These are phyloP conservation scores for Kockovaella imperatae DNA, from an alignment of 768 basidiomycete species.

Conservation along the genomic window DNA sequence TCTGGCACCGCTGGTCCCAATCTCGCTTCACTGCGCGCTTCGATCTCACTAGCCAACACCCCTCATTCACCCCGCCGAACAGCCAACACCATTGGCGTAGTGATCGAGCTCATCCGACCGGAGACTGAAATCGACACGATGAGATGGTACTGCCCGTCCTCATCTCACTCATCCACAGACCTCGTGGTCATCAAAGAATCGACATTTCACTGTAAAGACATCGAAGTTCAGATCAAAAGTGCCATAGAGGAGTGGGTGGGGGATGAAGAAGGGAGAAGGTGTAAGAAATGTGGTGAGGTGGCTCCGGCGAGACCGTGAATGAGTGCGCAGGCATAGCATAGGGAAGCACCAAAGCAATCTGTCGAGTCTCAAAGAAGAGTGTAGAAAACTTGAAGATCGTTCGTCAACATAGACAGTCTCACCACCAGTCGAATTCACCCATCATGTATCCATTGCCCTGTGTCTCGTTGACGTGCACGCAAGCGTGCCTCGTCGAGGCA, in stretches of 20 bases:
- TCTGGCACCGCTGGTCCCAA: background rate
- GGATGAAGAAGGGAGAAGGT: conserved; percentile 59
- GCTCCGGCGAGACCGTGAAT: conserved; percentile 52
- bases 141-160: conserved; percentile 77
- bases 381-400: no score
- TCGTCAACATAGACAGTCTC: no score
- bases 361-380: no score
- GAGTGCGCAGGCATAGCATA: background rate
- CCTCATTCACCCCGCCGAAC: conserved; percentile 94
- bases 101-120: conserved; percentile 79
- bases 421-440: no score
- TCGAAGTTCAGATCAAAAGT: conserved; percentile 88
- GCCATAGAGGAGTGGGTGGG: conserved; percentile 78
- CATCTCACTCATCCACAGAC: conserved; percentile 49
- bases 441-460: no score
- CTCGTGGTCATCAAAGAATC: conserved; percentile 79
- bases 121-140: conserved; percentile 68
- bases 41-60: conserved; percentile 63
- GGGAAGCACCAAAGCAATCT: no score
- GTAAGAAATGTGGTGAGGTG: conserved; percentile 60
- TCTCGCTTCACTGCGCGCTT: background rate
- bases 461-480: no score
- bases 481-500: no score
- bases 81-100: conserved; percentile 81
- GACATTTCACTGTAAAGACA: conserved; percentile 75